Conservation (phyloP, 805 yeast species). For the Komagataella pastoris region DNA sequence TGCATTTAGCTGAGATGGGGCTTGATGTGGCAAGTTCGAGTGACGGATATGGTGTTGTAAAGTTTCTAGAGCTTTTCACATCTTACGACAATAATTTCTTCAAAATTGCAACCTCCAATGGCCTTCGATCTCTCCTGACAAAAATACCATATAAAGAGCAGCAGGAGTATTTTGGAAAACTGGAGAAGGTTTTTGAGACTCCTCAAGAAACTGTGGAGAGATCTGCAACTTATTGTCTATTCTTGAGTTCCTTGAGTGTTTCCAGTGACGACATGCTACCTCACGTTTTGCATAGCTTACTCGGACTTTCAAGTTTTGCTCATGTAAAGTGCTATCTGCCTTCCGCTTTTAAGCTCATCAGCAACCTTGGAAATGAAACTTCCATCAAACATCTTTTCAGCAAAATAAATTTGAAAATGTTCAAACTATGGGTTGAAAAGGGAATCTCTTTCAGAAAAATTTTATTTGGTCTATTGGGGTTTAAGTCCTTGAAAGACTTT, state of each 20-base stretch:
- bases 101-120: neutral
- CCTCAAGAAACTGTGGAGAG: slow-evolving; percentile 26
- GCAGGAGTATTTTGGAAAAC: slow-evolving; percentile 15
- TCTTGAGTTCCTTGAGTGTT: slow-evolving; percentile 19
- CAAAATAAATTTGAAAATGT: slow-evolving; percentile 18
- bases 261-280: slow-evolving; percentile 18
- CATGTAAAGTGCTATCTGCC: slow-evolving; percentile 19
- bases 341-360: slow-evolving; percentile 13
- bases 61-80: neutral
- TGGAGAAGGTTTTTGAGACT: slow-evolving; percentile 15
- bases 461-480: slow-evolving; percentile 28
- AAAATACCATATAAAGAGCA: slow-evolving; percentile 4
- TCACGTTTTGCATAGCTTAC: slow-evolving; percentile 24
- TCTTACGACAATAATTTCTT: neutral
- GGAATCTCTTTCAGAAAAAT: slow-evolving; percentile 18
- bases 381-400: slow-evolving; percentile 15
- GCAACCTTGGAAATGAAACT: slow-evolving; percentile 7
- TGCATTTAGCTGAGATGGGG: slow-evolving; percentile 14
- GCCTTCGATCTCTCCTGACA: neutral
- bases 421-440: slow-evolving; percentile 30
- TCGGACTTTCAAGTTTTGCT: slow-evolving; percentile 23
- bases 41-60: neutral
- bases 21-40: neutral
- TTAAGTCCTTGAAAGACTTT: slow-evolving; percentile 16
- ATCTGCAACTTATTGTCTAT: slow-evolving; percentile 22